Percentiles rank a stretch among this genome's conserved stretches.
Evolutionary conservation across 495 filamentous ascomycete genomes (phyloP).

Genomic region (Hamigera avellanea): DNA sequence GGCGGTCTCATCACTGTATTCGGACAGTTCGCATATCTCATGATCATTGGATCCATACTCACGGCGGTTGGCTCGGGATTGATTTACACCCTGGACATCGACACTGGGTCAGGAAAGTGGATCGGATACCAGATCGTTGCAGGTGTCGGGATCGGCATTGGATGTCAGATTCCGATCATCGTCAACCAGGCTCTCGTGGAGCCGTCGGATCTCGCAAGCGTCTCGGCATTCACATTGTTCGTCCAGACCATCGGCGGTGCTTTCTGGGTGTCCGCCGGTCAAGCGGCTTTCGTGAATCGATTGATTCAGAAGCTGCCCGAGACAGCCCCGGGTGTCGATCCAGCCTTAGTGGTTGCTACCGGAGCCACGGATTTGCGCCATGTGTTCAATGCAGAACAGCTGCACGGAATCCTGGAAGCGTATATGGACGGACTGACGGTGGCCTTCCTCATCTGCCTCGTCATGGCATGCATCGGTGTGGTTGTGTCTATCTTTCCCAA

Average conservation of each 20-base stretch:
- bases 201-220: slow-evolving; percentile 11
- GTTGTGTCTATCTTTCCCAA: not conserved
- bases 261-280: slow-evolving; percentile 31
- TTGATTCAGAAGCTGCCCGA: slow-evolving; percentile 21
- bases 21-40: slow-evolving; percentile 44
- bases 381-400: slow-evolving; percentile 24
- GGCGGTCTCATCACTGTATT: slow-evolving; percentile 39
- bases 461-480: not conserved
- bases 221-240: slow-evolving; percentile 12
- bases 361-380: slow-evolving; percentile 41
- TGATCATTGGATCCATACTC: slow-evolving; percentile 39
- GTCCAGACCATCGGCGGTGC: slow-evolving; percentile 34
- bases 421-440: slow-evolving; percentile 49
- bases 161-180: slow-evolving; percentile 21
- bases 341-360: slow-evolving; percentile 25
- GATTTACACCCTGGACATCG: slow-evolving; percentile 39
- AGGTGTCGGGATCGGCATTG: slow-evolving; percentile 20
- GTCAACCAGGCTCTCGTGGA: slow-evolving; percentile 16
- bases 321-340: slow-evolving; percentile 30
- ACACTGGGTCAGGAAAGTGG: slow-evolving; percentile 39
- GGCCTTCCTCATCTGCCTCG: slow-evolving; percentile 11
- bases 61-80: slow-evolving; percentile 50
- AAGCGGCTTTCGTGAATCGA: slow-evolving; percentile 34
- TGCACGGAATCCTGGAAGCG: slow-evolving; percentile 40
- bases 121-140: slow-evolving; percentile 52